Conservation (phyloP, 805 yeast genomes). For the Yamadazyma nakazawae region DNA sequence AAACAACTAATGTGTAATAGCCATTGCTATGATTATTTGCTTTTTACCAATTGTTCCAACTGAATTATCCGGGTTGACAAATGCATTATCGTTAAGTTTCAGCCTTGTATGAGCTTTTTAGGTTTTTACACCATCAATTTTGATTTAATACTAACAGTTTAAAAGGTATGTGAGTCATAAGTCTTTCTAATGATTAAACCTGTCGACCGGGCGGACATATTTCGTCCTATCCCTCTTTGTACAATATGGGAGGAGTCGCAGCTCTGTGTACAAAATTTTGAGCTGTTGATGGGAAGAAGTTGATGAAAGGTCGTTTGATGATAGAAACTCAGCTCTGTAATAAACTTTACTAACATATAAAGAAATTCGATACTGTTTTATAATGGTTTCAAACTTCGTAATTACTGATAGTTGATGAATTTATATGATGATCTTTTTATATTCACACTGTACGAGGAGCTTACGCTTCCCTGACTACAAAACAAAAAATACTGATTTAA, state of each 20-base stretch:
- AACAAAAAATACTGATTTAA: constrained; percentile 42
- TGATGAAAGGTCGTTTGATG: constrained; percentile 48
- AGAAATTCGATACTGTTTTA: constrained; percentile 3
- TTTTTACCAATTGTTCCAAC: constrained; percentile 51
- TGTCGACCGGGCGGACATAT: constrained; percentile 55
- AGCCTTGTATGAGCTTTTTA: constrained; percentile 48
- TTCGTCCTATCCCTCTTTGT: constrained; percentile 38
- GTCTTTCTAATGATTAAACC: constrained; percentile 36
- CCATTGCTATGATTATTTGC: constrained; percentile 48
- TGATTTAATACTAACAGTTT: constrained; percentile 17
- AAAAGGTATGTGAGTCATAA: constrained; percentile 14
- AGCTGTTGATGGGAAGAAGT: constrained; percentile 36
- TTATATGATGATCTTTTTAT: constrained; percentile 38
- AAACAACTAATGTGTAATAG: background rate
- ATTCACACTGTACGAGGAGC: constrained; percentile 49
- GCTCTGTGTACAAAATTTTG: constrained; percentile 46
- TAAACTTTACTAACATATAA: constrained; percentile 1
- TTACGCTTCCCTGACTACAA: constrained; percentile 34
- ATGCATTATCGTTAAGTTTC: constrained; percentile 50
- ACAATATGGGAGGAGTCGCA: constrained; percentile 43
- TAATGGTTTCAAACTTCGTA: constrained; percentile 1
- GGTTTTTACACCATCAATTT: background rate
- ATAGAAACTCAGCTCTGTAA: constrained; percentile 9
- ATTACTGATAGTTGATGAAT: background rate
- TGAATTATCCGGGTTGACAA: constrained; percentile 49